Base-by-base conservation (phyloP, 768 basidiomycete species). In the Tephrocybe rancida region DNA sequence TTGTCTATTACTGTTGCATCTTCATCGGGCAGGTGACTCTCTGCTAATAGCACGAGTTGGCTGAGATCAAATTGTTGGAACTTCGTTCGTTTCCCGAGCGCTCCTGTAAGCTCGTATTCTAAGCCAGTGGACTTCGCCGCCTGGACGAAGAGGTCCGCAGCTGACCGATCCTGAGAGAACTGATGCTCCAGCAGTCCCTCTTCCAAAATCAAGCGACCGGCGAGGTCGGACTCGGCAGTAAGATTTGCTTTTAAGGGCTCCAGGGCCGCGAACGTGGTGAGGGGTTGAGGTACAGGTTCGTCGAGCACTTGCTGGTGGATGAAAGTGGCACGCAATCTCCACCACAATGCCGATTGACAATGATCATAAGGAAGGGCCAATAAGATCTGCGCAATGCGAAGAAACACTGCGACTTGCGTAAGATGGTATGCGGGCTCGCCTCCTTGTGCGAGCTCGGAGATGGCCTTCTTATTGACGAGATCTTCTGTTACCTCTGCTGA, bases 391-490 rank as follows among this genome's bases (percentile, higher is more conserved):
- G 95, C 83, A 50, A 95, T 72, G 26, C 86, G 81, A 44, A 98
- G 79, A 62, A 96, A 85, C 19, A 81, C 68, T 5, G 94, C 80
- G 32, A 70, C 72, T 61, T 78, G 78, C 7, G 86, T 80, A 41
- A 98, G 89, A 68, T 98, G 97, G 71, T 98, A 99, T 0, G 92
- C 93, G 8, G 97, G 97, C 72, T 98, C 97, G 3, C 97, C 97
- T 3, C 85, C 84, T 56, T 81, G 83, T 0, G 95, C 87, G 38
- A 99, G 81, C 56, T 90, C 85, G 5, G 86, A 74, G 52, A 93
- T 74, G 21, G 95, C 83, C 43, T 82, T 82, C 25, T 73, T 69
- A 61, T 93, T 81, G 35, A 98, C 70, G 3, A 67, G 50, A 19
- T 84, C 77, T 32, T 84, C 78, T 32, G 75, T 73, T 48, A 68